These are phyloP conservation scores for Colletotrichum zoysiae DNA, from an alignment of 2,329 filamentous ascomycete genomes.

Conservation along the genomic window DNA sequence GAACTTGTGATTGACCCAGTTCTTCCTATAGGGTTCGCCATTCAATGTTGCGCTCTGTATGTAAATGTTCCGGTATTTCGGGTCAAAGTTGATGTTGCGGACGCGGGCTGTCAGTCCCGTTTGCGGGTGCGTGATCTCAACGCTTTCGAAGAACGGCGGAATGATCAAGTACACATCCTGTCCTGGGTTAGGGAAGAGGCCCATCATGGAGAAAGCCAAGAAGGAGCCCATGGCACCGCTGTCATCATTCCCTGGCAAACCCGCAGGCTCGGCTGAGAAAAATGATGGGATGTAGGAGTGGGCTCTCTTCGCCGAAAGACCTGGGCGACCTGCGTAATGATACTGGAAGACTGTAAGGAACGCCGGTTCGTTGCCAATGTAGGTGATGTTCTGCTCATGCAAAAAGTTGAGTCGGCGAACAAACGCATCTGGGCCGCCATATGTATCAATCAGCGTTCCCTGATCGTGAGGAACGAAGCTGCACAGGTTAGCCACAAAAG, in stretches of 20 bases:
- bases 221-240: constrained; percentile 79
- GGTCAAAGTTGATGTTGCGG: constrained; percentile 72
- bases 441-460: constrained; percentile 65
- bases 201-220: constrained; percentile 75
- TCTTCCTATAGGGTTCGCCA: constrained; percentile 70
- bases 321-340: constrained; percentile 76
- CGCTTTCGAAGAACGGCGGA: constrained; percentile 73
- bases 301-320: constrained; percentile 62
- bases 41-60: constrained; percentile 75
- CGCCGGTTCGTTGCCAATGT: constrained; percentile 73
- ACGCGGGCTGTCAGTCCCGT: constrained; percentile 73
- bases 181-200: constrained; percentile 76
- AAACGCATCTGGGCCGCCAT: constrained; percentile 71
- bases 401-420: constrained; percentile 72
- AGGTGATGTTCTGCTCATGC: constrained; percentile 73
- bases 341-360: constrained; percentile 77
- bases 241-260: constrained; percentile 79
- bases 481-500: neutral
- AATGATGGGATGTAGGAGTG: constrained; percentile 75
- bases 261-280: constrained; percentile 70
- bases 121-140: constrained; percentile 68
- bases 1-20: constrained; percentile 77
- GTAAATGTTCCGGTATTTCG: constrained; percentile 68
- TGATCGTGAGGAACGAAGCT: constrained; percentile 68
- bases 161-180: constrained; percentile 80